Percentiles rank a stretch among this genome's conserved stretches.
Conservation (phyloP, 2,329 filamentous ascomycete species). For the Colletotrichum paranaense region DNA sequence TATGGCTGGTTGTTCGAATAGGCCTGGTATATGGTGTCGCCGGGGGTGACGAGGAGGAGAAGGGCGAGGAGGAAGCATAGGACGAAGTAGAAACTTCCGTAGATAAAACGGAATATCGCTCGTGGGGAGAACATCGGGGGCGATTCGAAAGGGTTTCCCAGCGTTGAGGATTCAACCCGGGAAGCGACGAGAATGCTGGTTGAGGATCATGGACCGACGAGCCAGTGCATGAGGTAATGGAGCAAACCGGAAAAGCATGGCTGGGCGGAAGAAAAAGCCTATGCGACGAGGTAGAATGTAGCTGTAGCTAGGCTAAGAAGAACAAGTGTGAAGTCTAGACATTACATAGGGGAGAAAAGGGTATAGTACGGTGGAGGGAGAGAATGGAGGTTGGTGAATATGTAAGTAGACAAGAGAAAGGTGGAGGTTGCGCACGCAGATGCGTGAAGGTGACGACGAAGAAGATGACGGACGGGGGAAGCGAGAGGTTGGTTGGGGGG, state of each 20-base stretch:
- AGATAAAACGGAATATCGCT: constrained; percentile 82
- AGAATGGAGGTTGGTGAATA: constrained; percentile 22
- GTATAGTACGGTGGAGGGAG: constrained; percentile 2
- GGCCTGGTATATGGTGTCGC: constrained; percentile 84
- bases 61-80: constrained; percentile 79
- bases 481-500: constrained; percentile 26
- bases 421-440: constrained; percentile 16
- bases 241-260: constrained; percentile 38
- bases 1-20: constrained; percentile 73
- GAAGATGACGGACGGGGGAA: background rate
- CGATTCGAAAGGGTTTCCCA: constrained; percentile 20
- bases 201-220: constrained; percentile 29
- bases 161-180: constrained; percentile 35
- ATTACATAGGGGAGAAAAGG: constrained; percentile 30
- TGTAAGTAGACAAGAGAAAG: constrained; percentile 7
- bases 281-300: constrained; percentile 2
- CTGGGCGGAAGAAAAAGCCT: constrained; percentile 23
- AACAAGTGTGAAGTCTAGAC: constrained; percentile 15
- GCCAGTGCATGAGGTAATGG: constrained; percentile 38
- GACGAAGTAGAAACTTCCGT: constrained; percentile 80
- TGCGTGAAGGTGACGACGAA: constrained; percentile 28
- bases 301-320: constrained; percentile 6
- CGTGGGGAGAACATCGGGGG: constrained; percentile 53
- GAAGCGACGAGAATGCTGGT: constrained; percentile 35
- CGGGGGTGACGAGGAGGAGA: constrained; percentile 83